Evolutionary conservation across 75 land plant species (phyloP), one percentile per base, ranked within the genome.

Genomic region (Picea sitchensis): DNA sequence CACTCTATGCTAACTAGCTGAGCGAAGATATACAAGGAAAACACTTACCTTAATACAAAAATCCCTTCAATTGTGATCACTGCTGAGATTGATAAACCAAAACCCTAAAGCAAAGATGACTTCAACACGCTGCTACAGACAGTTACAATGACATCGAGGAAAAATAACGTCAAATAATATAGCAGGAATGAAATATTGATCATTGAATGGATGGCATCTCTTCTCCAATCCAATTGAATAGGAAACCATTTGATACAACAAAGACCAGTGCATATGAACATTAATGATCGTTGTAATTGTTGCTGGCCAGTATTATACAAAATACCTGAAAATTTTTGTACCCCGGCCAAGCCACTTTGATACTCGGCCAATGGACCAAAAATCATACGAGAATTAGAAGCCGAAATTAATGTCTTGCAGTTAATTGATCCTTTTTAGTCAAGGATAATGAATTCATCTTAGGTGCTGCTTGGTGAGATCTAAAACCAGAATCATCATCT

Each of bases 381-480:
- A 71, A 78, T 80, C 18, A 23, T 56, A 21, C 58, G 30, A 78
- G 58, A 76, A 56, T 21, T 79, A 65, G 32, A 51, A 56, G 31
- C 31, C 77, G 31, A 80, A 77, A 77, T 18, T 62, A 79, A 81
- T 79, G 82, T 60, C 82, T 60, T 23, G 78, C 77, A 23, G 81
- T 38, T 30, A 80, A 74, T 3, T 36, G 79, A 47, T 79, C 81
- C 34, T 81, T 79, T 64, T 79, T 59, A 34, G 64, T 17, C 78
- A 79, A 79, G 47, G 80, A 56, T 54, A 81, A 59, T 80, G 82
- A 59, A 23, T 73, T 79, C 81, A 63, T 38, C 80, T 79, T 81
- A 34, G 82, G 59, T n/a, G 78, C 17, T 51, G 76, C 58, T 21
- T 71, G 73, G 14, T 68, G 80, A 65, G 71, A 56, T 47, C 32